Conservation (phyloP, 495 filamentous ascomycete species). For the Hypomontagnella monticulosa region DNA sequence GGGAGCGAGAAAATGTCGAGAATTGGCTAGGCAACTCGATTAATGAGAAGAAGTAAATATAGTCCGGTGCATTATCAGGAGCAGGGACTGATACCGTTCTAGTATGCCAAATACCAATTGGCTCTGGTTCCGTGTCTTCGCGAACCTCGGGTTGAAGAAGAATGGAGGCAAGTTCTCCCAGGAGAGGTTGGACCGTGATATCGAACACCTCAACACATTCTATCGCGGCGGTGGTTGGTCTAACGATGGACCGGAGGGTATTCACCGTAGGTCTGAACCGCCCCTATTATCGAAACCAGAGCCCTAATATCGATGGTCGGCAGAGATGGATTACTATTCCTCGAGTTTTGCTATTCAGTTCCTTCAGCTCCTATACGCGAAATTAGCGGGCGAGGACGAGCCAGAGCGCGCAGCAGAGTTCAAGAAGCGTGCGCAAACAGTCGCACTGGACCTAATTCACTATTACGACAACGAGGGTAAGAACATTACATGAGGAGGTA, state of each 20-base stretch:
- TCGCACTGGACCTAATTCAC: constrained; percentile 75
- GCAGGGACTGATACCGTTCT: constrained; percentile 12
- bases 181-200: constrained; percentile 73
- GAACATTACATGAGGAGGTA: background rate
- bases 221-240: constrained; percentile 83
- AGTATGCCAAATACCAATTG: constrained; percentile 69
- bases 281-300: background rate
- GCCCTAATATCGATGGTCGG: background rate
- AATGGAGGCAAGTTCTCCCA: constrained; percentile 74
- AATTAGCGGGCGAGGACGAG: constrained; percentile 74
- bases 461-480: constrained; percentile 74
- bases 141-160: constrained; percentile 77
- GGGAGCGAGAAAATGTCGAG: constrained; percentile 69
- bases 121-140: constrained; percentile 86
- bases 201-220: constrained; percentile 80
- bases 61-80: background rate
- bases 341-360: constrained; percentile 84
- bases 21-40: constrained; percentile 74
- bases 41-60: constrained; percentile 71
- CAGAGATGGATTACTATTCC: constrained; percentile 84
- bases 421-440: constrained; percentile 69
- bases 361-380: constrained; percentile 79
- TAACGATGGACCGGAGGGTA: constrained; percentile 78
- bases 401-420: constrained; percentile 74
- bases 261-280: constrained; percentile 60